Base-by-base conservation (phyloP, 495 filamentous ascomycete species). In the Aspergillus taichungensis region DNA sequence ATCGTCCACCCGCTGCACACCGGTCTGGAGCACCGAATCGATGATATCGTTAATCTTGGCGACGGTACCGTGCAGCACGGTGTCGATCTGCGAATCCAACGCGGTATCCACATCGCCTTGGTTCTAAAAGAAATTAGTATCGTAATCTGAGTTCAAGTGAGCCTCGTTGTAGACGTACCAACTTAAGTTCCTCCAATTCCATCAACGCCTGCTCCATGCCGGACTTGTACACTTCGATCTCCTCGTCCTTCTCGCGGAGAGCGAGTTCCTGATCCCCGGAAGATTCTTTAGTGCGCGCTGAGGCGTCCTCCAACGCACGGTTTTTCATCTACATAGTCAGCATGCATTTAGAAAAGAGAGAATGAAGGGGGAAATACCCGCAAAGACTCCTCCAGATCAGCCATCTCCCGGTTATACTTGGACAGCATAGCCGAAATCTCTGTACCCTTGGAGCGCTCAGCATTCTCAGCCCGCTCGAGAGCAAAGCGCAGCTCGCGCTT, bases 41-140 rank as follows among this genome's bases (percentile, higher is more conserved):
- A 98, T 94, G 49, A 97, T 94, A 42, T 95, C 89, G 72, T 91
- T 90, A 66, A 98, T 87, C 73, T 95, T 95, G 50, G 83, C 79
- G 30, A 95, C 75, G 46, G 88, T 88, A 40, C 84, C 80, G 37
- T 90, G 76, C 36, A 96, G 76, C 47, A 96, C 72, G 35, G 82
- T 83, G 61, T 96, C 92, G 44, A 98, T 83, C 67, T 95, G 87
- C 27, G 85, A 83, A 58, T 98, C 91, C 36, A 96, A 67, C 8
- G 80, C 89, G 40, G 82, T 72, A 54, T 96, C 91, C 13, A 79
- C 83, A 43, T 83, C 86, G 43, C 84, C 82, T 64, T 88, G 76
- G 50, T 60, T 73, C 72, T 75, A 38, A n/a, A 37, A 32, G 10
- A 13, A 29, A 6, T 3, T 12, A 24, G 18, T 4, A 24, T 24